Conservation (phyloP, 225 moss, liverwort and hornwort species). For the Pseudoscleropodium purum region DNA sequence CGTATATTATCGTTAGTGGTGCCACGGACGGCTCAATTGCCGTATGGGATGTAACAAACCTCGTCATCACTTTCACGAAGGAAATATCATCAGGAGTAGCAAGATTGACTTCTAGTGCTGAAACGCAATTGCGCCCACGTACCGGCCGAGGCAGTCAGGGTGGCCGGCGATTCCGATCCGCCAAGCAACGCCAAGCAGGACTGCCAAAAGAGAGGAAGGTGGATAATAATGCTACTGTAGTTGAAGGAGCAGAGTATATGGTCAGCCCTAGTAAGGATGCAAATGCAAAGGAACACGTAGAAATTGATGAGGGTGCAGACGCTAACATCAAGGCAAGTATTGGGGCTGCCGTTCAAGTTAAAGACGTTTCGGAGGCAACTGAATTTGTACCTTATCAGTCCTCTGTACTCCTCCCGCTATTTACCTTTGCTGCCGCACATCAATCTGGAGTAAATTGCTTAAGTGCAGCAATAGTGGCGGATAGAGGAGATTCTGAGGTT, state of each 20-base stretch:
- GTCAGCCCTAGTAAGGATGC: background rate
- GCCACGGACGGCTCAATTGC: conserved; percentile 83
- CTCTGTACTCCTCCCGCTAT: conserved; percentile 33
- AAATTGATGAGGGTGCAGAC: background rate
- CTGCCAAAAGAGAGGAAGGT: conserved; percentile 4
- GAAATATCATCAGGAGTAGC: background rate
- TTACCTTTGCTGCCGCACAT: conserved; percentile 55
- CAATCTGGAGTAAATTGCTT: conserved; percentile 94
- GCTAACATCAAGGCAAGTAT: background rate
- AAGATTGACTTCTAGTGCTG: background rate
- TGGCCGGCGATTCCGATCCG: conserved; percentile 61
- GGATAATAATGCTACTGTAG: background rate
- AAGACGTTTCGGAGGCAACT: background rate
- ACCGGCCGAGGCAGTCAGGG: conserved; percentile 95
- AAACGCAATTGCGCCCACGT: conserved; percentile 50
- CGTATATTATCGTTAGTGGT: conserved; percentile 62
- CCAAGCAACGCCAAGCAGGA: conserved; percentile 20
- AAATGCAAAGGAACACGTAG: background rate
- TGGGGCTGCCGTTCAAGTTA: background rate
- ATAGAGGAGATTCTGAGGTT: conserved; percentile 11
- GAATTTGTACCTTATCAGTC: conserved; percentile 4
- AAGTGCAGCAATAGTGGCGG: conserved; percentile 42
- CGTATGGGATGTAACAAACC: conserved; percentile 67
- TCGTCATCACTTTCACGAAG: conserved; percentile 33
- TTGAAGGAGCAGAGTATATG: background rate